Conservation (phyloP, 73 alveolate genomes). For the Blepharisma japonicum region DNA sequence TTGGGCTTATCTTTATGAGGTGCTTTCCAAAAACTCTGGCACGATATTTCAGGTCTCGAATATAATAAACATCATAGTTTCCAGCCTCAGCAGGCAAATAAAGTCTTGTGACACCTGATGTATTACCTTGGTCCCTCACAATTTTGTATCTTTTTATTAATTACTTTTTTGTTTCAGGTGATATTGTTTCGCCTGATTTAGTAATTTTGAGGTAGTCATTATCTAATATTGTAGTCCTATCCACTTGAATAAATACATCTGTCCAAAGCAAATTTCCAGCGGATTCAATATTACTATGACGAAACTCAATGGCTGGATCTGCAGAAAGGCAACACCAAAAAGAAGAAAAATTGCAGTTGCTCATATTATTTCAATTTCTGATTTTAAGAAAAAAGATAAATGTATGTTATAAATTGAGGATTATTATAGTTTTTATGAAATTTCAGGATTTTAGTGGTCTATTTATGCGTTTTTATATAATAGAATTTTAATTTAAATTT, state of each 20-base stretch:
- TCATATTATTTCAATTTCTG: neutral
- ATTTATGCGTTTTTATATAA: too few species aligned
- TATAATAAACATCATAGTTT: neutral
- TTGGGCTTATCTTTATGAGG: too few species aligned
- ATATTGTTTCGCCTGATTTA: neutral
- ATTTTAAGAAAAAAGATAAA: too few species aligned
- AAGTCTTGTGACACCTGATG: conserved; percentile 13
- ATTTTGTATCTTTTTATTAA: neutral
- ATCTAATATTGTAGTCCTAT: neutral
- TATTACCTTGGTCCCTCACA: conserved; percentile 1
- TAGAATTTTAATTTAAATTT: too few species aligned
- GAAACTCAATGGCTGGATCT: neutral
- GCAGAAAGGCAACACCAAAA: conserved; percentile 4
- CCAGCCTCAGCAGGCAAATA: neutral
- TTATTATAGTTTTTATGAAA: too few species aligned
- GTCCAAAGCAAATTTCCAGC: neutral
- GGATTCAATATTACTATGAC: neutral
- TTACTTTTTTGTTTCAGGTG: conserved; percentile 5
- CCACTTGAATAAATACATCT: conserved; percentile 25
- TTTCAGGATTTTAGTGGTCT: too few species aligned
- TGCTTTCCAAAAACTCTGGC: too few species aligned
- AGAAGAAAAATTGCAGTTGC: neutral
- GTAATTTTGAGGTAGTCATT: neutral
- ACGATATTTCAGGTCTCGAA: too few species aligned
- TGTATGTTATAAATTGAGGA: too few species aligned